phyloP scores from a whole-genome alignment of 202 grass and related monocot genomes.

The Bolboschoenoplectus hybrid region DNA sequence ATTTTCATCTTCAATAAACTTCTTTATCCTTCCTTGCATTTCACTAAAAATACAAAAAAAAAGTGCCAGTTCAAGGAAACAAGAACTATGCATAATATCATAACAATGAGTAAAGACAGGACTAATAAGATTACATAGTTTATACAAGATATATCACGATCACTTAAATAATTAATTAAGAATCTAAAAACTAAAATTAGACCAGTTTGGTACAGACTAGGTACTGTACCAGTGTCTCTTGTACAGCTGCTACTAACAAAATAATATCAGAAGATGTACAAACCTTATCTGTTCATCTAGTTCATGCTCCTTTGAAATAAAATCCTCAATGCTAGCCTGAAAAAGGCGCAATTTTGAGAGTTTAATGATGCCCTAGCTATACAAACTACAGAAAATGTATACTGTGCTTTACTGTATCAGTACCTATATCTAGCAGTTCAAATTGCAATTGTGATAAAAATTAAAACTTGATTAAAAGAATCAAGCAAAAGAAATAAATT shows the following conservation, averaged over 20 bases:
- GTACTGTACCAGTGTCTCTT: background rate
- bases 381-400: conserved; percentile 14
- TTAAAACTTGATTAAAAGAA: background rate
- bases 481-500: background rate
- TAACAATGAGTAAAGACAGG: background rate
- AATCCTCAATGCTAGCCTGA: conserved; percentile 77
- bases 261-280: conserved; percentile 5
- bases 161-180: background rate
- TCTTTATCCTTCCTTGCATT: conserved; percentile 70
- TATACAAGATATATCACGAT: background rate
- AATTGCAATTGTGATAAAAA: background rate
- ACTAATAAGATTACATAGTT: background rate
- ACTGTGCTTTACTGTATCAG: background rate
- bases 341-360: background rate
- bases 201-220: background rate
- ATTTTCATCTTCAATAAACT: conserved; percentile 74
- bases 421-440: background rate
- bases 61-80: background rate
- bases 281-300: conserved; percentile 82
- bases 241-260: conserved; percentile 22
- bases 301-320: conserved; percentile 61
- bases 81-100: background rate
- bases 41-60: conserved; percentile 50
- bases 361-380: background rate
- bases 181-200: conserved; percentile 37